These are phyloP conservation scores for Heliamphora pulchella DNA, from an alignment of 179 eudicot species.

Conservation along the genomic window DNA sequence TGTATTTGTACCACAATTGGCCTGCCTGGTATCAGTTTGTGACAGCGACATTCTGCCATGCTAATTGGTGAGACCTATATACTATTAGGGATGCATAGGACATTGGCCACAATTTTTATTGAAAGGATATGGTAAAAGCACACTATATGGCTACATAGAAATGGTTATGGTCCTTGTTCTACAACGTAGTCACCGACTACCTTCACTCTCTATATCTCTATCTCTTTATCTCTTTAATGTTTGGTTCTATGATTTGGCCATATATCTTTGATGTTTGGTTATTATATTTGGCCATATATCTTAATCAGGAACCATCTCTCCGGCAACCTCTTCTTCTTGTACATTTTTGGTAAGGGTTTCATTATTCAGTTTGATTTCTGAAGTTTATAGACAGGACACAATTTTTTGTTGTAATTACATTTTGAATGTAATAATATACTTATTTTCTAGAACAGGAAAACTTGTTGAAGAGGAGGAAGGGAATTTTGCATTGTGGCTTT, in stretches of 20 bases:
- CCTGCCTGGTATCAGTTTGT: slow-evolving; percentile 96
- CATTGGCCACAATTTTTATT: neutral
- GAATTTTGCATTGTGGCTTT: slow-evolving; percentile 80
- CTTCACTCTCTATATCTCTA: neutral
- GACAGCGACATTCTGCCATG: slow-evolving; percentile 96
- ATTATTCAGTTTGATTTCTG: slow-evolving; percentile 9
- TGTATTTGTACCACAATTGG: slow-evolving; percentile 70
- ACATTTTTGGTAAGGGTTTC: slow-evolving; percentile 71
- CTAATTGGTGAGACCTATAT: slow-evolving; percentile 61
- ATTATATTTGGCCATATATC: slow-evolving; percentile 7
- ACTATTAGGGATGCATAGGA: neutral
- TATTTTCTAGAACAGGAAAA: slow-evolving; percentile 55
- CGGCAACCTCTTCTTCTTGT: slow-evolving; percentile 95
- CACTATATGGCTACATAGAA: neutral
- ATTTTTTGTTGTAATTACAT: neutral
- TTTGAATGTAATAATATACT: neutral
- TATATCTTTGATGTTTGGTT: slow-evolving; percentile 10
- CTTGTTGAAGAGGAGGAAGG: slow-evolving; percentile 99
- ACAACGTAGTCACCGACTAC: neutral
- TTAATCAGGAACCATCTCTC: slow-evolving; percentile 88
- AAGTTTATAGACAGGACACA: neutral
- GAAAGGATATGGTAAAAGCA: neutral
- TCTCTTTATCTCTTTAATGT: neutral
- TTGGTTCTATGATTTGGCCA: slow-evolving; percentile 4
- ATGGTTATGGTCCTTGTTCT: neutral